Conservation (phyloP, 2,329 filamentous ascomycete genomes). For the Ophiostoma sp. region DNA sequence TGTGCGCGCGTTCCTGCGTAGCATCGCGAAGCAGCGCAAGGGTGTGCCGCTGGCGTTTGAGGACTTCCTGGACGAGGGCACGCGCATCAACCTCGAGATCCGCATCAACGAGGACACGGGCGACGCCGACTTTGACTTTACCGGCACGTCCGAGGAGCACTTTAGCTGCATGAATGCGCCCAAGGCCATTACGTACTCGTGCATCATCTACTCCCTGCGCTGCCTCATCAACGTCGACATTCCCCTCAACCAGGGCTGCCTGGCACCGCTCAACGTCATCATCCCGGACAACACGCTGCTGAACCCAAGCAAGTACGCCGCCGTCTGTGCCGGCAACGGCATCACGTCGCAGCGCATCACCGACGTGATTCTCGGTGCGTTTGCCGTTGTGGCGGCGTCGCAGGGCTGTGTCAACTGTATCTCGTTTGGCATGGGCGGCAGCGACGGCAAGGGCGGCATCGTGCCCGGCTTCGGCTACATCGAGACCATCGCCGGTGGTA, state of each 20-base stretch:
- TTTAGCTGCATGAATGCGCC: slow-evolving; percentile 24
- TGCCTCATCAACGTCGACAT: slow-evolving; percentile 35
- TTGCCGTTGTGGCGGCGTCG: slow-evolving; percentile 28
- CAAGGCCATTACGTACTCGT: slow-evolving; percentile 26
- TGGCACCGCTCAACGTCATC: slow-evolving; percentile 34
- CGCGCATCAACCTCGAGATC: slow-evolving; percentile 33
- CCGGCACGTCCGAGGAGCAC: slow-evolving; percentile 31
- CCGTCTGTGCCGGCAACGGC: slow-evolving; percentile 40
- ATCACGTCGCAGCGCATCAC: slow-evolving; percentile 33
- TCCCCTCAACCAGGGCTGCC: slow-evolving; percentile 39
- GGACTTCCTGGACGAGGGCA: slow-evolving; percentile 40
- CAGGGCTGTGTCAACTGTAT: slow-evolving; percentile 35
- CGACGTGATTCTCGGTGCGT: slow-evolving; percentile 33
- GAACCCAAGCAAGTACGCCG: slow-evolving; percentile 29
- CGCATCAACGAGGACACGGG: slow-evolving; percentile 32
- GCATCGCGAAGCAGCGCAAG: too few relatives aligned
- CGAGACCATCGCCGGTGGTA: slow-evolving; percentile 35
- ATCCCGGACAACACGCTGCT: slow-evolving; percentile 34
- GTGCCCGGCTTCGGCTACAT: slow-evolving; percentile 31
- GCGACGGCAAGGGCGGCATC: slow-evolving; percentile 20
- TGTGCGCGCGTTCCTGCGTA: not conserved
- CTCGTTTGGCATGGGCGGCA: slow-evolving; percentile 31
- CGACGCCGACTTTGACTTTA: slow-evolving; percentile 35
- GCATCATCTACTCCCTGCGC: slow-evolving; percentile 37
- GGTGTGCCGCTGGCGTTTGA: too few relatives aligned